phyloP scores from a whole-genome alignment of 2,329 filamentous ascomycete genomes.

The Ophiostoma montium region DNA sequence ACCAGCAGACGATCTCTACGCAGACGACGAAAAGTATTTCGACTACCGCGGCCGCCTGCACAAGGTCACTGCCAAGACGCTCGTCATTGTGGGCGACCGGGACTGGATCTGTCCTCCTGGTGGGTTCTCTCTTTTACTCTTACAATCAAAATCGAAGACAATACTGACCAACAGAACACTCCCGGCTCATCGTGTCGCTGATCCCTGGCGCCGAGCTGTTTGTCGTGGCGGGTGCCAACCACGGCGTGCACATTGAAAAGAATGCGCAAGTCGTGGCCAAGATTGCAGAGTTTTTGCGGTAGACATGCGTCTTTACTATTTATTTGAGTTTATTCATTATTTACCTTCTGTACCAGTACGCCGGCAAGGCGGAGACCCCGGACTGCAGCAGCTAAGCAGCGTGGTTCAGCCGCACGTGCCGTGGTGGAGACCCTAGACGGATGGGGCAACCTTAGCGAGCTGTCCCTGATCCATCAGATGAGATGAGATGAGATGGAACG shows the following conservation, averaged over 20 bases:
- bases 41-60: constrained; percentile 21
- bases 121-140: no score
- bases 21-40: constrained; percentile 23
- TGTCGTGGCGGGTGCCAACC: constrained; percentile 20
- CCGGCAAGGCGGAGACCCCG: no score
- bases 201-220: constrained; percentile 19
- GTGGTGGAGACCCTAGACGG: not conserved
- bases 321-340: not conserved
- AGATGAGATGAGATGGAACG: no score
- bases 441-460: no score
- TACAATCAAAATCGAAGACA: no score
- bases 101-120: constrained; percentile 27
- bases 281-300: constrained; percentile 11
- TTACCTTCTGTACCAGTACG: not conserved
- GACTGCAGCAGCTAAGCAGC: no score
- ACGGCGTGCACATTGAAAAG: constrained; percentile 24
- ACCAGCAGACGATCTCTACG: constrained; percentile 19
- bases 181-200: constrained; percentile 18
- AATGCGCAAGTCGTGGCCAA: constrained; percentile 18
- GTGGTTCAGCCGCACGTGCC: not conserved
- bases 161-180: constrained; percentile 17
- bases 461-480: no score
- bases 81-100: constrained; percentile 24
- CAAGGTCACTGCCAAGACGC: constrained; percentile 20
- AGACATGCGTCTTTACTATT: not conserved